Evolutionary conservation across 306 rosid genomes (phyloP), one percentile per base, ranked within the genome.

Genomic region (Herpetospermum pedunculosum): DNA sequence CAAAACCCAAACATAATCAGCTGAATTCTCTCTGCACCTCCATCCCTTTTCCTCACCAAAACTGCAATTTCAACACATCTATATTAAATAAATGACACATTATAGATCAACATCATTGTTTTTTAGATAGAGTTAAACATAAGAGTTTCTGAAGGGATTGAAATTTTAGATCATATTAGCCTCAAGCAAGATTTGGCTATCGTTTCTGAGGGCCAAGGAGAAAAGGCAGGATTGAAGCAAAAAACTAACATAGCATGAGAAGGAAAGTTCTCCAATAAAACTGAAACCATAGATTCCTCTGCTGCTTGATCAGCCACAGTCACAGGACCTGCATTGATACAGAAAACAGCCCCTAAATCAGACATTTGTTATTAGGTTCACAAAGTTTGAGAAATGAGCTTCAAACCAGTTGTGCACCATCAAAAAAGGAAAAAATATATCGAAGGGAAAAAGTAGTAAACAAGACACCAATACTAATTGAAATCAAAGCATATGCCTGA

Each of bases 41-140:
- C 98, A 94, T 10, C 97, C 98, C 11, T 86, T 89, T 81, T 91
- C 98, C 85, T 94, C 98, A 59, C 98, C 98, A 28, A 68, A 91
- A 82, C 97, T 94, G 83, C 85, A 85, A 77, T 76, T 29, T 21
- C 10, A 72, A 47, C 68, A 59, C 4, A 59, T 30, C 6, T 11
- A 32, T 59, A 49, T 59, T 57, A 59, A 30, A 15, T 8, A 43
- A 25, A 68, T 14, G 21, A 25, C 73, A 8, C 5, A 43, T 40
- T 12, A 21, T 37, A 37, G 34, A 32, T 52, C 19, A 19, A 52
- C 6, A 50, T 34, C 13, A 37, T 50, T 14, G 52, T 52, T 16
- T 69, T 7, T 52, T 21, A 29, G 28, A 72, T 52, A 38, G 35
- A 19, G 30, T 11, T 37, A 64, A 6, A 64, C 18, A 4, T 11